Conservation (phyloP, 306 rosid genomes). For the Cucurbita ficifolia region DNA sequence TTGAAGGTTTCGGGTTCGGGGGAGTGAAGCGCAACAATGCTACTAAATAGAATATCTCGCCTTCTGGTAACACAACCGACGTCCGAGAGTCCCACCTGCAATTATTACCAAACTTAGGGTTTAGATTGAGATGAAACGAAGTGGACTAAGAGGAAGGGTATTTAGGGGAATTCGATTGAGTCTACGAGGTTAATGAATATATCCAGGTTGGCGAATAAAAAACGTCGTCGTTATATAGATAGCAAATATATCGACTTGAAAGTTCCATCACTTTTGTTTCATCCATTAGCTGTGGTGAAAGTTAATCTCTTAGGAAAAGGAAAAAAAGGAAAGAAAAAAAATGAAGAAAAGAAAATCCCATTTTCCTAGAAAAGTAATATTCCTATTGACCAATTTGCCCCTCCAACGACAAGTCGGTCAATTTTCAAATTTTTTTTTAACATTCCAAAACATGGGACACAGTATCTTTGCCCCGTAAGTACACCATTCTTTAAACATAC, state of each 20-base stretch:
- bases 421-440: neutral
- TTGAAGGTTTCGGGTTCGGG: slow-evolving; percentile 40
- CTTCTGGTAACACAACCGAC: slow-evolving; percentile 58
- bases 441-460: neutral
- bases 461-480: slow-evolving; percentile 21
- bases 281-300: neutral
- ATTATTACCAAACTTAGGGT: neutral
- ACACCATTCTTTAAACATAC: neutral
- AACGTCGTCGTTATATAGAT: slow-evolving; percentile 36
- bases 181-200: slow-evolving; percentile 20
- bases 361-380: slow-evolving; percentile 8
- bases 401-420: neutral
- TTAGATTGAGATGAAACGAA: neutral
- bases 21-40: slow-evolving; percentile 61
- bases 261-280: slow-evolving; percentile 16
- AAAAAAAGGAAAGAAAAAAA: neutral
- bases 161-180: slow-evolving; percentile 2
- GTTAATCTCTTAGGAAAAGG: neutral
- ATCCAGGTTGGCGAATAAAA: slow-evolving; percentile 43
- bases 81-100: slow-evolving; percentile 88
- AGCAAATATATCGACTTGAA: slow-evolving; percentile 31
- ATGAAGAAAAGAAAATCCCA: neutral
- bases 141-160: neutral
- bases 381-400: slow-evolving; percentile 6
- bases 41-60: slow-evolving; percentile 73